phyloP scores from a whole-genome alignment of 768 basidiomycete genomes.

The Auriculariales sp. region DNA sequence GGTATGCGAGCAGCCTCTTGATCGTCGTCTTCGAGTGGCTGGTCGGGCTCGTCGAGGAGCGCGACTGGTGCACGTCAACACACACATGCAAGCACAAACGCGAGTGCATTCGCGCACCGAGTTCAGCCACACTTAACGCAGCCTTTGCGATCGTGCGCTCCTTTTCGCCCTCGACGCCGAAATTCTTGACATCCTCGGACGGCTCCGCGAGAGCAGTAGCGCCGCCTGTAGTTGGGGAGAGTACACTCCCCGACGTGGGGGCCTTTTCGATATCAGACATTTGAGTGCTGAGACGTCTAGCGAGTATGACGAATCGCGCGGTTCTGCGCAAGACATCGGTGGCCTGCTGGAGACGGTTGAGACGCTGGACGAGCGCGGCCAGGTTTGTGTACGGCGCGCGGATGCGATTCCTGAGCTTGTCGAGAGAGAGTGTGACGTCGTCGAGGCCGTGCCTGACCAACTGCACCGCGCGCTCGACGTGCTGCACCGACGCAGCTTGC shows the following conservation, averaged over 20 bases:
- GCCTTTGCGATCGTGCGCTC: slow-evolving; percentile 86
- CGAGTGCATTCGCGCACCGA: slow-evolving; percentile 39
- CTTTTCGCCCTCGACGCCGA: slow-evolving; percentile 46
- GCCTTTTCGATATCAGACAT: slow-evolving; percentile 52
- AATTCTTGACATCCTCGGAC: not conserved
- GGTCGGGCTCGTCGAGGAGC: slow-evolving; percentile 28
- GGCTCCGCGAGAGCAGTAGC: not conserved
- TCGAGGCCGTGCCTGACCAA: slow-evolving; percentile 54
- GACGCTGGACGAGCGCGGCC: slow-evolving; percentile 49
- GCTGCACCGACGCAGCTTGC: slow-evolving; percentile 61
- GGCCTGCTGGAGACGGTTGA: slow-evolving; percentile 69
- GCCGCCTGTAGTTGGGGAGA: slow-evolving; percentile 5
- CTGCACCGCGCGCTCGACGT: slow-evolving; percentile 54
- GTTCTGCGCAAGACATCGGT: slow-evolving; percentile 74
- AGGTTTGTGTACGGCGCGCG: slow-evolving; percentile 70
- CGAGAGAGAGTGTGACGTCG: slow-evolving; percentile 61
- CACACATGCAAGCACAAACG: not conserved
- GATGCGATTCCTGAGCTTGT: slow-evolving; percentile 76
- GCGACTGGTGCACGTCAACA: slow-evolving; percentile 21
- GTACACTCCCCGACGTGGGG: slow-evolving; percentile 11
- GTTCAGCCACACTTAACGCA: slow-evolving; percentile 85
- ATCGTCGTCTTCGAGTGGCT: slow-evolving; percentile 8
- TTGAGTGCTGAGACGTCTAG: slow-evolving; percentile 69
- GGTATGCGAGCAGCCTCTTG: slow-evolving; percentile 25
- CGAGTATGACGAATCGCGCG: slow-evolving; percentile 71